Evolutionary conservation across 139 green algal genomes (phyloP), one percentile per base, ranked within the genome.

Genomic region (Zygnema cylindricum): DNA sequence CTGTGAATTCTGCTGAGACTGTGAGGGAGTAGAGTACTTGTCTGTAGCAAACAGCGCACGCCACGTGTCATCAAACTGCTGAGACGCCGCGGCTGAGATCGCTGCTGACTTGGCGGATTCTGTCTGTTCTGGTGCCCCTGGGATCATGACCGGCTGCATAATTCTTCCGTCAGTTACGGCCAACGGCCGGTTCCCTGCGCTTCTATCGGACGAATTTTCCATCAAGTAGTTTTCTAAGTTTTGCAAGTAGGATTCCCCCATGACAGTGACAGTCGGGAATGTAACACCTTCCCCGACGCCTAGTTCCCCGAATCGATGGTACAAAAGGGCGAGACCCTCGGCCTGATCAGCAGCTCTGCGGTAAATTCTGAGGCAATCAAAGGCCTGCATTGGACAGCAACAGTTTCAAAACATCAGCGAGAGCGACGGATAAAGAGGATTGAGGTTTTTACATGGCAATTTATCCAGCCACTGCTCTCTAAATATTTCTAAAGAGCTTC

Each of bases 201-300:
- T 63, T 16, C 7, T 79, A 16, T 16, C 38, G 3, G 71, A 79
- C 11, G 36, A 11, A 41, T 79, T 16, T 43, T 79, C 71, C 38
- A 43, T 16, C 36, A 84, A 49, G 32, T 84, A 84, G 33, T 84
- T 2, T 54, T 84, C 76, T 54, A 84, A 54, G 32, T 38, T 84
- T 43, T 33, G 36, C 30, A 84, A 2, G 76, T 84, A 84, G 2
- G 76, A 43, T 2, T 39, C 76, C 2, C 76, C 76, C 1, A 84
- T 84, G 76, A 39, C 7, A 43, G 32, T 3, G 2, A 84, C 76
- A 11, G 23, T 69, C 2, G 76, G 76, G 36, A 84, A 84, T 23
- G 1, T 33, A 2, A 84, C 3, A 3, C 76, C 76, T 2, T 3
- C 1, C 25, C 76, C 76, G 32, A 84, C n/a, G 25, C 71, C 71